Evolutionary conservation across 2,329 filamentous ascomycete species (phyloP), one percentile per base, ranked within the genome.

Genomic region (Fusarium virguliforme): DNA sequence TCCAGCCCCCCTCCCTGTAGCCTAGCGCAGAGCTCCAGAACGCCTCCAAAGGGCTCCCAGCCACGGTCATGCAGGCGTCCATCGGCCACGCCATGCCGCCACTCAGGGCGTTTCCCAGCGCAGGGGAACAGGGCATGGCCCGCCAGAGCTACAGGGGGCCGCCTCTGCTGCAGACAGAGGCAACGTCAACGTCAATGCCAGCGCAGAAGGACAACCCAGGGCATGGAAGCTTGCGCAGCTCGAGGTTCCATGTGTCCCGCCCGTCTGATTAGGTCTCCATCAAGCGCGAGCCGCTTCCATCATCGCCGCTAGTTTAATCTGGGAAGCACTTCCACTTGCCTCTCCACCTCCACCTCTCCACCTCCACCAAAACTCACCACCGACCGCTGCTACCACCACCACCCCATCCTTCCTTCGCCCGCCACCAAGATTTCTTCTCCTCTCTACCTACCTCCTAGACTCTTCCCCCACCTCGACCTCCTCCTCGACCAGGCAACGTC

Each of bases 351-450:
- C 67, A 71, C 54, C 57, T 35, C 40, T 48, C 54, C 61, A 73
- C 62, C 72, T 69, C 68, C 73, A 70, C 67, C 69, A 71, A 68
- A 70, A 73, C 62, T 73, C 70, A 73, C 67, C 70, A 74, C 67
- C 73, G 67, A 73, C 67, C 70, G 73, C 67, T 71, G 67, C 67
- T 66, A 55, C 43, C 64, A 61, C 71, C 72, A 72, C 37, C 41
- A 70, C 69, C 64, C 64, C 74, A 74, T 73, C 73, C 75, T 18
- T 74, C 67, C 48, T 57, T 62, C 66, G 70, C 70, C 70, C 70
- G 70, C 70, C 70, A 72, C 70, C 70, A 72, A 65, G 58, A 76
- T 72, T 75, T 75, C 74, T 75, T 62, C 64, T 69, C 62, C 60
- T 65, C 60, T 67, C 58, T 57, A 64, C 64, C 63, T 18, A 18